Base-by-base conservation (phyloP, 176 grass and related monocot species). In the Juncus inflexus region DNA sequence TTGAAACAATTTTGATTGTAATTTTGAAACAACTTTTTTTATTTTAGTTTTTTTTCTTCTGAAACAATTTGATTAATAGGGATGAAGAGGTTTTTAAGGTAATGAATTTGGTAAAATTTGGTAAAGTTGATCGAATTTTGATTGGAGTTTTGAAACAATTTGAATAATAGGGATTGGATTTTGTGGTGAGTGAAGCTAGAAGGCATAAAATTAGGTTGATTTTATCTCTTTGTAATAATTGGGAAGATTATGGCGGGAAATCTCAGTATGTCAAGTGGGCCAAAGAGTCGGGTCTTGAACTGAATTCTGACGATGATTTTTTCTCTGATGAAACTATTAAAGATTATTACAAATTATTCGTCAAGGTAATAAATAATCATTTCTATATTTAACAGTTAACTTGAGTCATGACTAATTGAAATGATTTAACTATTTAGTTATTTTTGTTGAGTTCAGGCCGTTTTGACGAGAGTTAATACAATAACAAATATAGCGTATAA, bases 301-400 rank as follows among this genome's bases (percentile, higher is more conserved):
- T 91, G 51, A 74, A 66, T 69, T 82, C 58, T 16, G 79, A 97
- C 1, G 92, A 91, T 9, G 77, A 79, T 49, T 96, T 96, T 70
- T 97, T 91, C 67, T 62, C 79, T 15, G 50, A 89, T 67, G 60
- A 37, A 61, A 96, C 82, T 66, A 62, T 91, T 55, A 88, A 89
- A 57, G 59, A 55, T 35, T 91, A 96, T 62, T 91, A 91, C 43
- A 96, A 91, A 86, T 78, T 84, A 67, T 96, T 86, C 74, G 82
- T 83, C 58, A 36, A 89, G 87, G 92, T 91, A 77, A 56, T 58
- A 2, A 0, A 64, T 74, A 54, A 5, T 41, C 5, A 40, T 55
- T 7, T 3, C 4, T 49, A n/a, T 40, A 7, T 19, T 35, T 35
- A 47, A 6, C 1, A 63, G 1, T 11, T 65, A 39, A 9, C 49